Conservation (phyloP, 176 grass and related monocot species). For the Aechmea fasciata region DNA sequence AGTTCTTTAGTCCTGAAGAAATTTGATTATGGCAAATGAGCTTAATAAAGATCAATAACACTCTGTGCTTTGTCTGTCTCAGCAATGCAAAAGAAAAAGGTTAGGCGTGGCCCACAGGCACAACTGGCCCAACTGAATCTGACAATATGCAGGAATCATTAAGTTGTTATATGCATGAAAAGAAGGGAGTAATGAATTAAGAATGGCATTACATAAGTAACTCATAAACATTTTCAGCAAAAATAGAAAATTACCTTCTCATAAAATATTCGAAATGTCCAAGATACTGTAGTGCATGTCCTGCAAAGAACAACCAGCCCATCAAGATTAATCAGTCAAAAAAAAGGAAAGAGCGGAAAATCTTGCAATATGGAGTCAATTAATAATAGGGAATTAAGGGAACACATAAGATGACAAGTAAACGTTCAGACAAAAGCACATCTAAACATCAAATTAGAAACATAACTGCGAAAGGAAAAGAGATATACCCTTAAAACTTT, state of each 20-base stretch:
- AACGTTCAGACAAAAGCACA: too few species aligned
- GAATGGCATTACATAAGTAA: background rate
- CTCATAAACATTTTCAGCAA: background rate
- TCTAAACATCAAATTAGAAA: too few species aligned
- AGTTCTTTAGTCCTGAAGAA: background rate
- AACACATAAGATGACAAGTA: too few species aligned
- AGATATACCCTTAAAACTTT: too few species aligned
- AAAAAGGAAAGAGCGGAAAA: background rate
- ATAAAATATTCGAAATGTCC: constrained; percentile 99
- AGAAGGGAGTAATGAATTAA: background rate
- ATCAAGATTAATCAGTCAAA: background rate
- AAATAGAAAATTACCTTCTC: constrained; percentile 69
- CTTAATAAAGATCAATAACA: too few species aligned
- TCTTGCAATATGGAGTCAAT: background rate
- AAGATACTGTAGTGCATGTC: constrained; percentile 97
- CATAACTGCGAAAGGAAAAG: too few species aligned
- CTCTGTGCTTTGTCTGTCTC: background rate
- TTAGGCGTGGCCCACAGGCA: background rate
- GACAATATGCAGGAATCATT: background rate
- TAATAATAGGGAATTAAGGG: background rate
- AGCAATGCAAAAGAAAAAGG: background rate
- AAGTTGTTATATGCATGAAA: background rate
- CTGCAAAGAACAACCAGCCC: constrained; percentile 31
- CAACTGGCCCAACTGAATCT: too few species aligned
- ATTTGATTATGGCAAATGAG: background rate